Conservation (phyloP, 352 stramenopile species). For the Pythium volutum region DNA sequence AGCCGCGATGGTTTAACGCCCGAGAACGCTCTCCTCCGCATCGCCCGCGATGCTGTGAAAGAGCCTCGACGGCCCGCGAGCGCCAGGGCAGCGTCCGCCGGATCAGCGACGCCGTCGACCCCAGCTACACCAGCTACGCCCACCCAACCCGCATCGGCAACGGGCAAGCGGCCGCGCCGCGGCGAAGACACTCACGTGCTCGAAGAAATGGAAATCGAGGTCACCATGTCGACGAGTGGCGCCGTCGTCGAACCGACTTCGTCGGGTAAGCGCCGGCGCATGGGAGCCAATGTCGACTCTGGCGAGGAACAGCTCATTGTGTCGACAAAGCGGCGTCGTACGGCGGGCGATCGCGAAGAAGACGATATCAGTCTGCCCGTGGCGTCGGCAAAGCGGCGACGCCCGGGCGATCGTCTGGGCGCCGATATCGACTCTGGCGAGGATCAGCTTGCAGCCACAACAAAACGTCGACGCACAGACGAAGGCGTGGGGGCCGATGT, state of each 20-base stretch:
- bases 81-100: neutral
- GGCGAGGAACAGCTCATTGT: too few relatives aligned
- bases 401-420: too few relatives aligned
- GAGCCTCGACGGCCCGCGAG: neutral
- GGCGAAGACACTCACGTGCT: slow-evolving; percentile 3
- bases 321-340: neutral
- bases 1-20: slow-evolving; percentile 19
- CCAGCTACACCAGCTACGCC: too few relatives aligned
- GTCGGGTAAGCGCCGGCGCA: neutral
- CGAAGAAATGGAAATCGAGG: slow-evolving; percentile 20
- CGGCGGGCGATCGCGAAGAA: neutral
- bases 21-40: slow-evolving; percentile 15
- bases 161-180: slow-evolving; percentile 8
- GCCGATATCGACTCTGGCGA: too few relatives aligned
- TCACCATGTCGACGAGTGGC: neutral
- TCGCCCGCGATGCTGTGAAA: slow-evolving; percentile 6
- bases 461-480: too few relatives aligned
- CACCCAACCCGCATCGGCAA: neutral
- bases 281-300: too few relatives aligned
- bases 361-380: neutral
- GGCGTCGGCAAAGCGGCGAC: neutral
- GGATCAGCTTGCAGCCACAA: too few relatives aligned
- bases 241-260: neutral
- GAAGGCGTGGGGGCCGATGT: too few relatives aligned
- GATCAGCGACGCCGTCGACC: too few relatives aligned